Evolutionary conservation across 78 protist species (phyloP), one percentile per base, ranked within the genome.

Genomic region (Dictyostelium brefeldianum): DNA sequence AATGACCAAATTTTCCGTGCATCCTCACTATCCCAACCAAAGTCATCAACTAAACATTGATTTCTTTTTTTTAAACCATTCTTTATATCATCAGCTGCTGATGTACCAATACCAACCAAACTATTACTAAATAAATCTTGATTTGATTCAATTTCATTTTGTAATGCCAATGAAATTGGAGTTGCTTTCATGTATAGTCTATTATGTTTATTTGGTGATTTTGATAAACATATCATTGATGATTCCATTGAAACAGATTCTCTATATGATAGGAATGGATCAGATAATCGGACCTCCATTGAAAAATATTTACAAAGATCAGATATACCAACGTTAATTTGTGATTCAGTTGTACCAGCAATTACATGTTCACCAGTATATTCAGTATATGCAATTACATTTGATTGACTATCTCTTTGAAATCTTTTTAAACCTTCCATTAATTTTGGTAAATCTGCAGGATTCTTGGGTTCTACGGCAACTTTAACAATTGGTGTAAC

Each of bases 401-500:
- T 98, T 57, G 84, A 89, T 46, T 99, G 99, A 91, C 97, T 99
- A 11, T 98, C 94, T 98, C 97, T 98, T 93, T 98, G 47, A 25
- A 98, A 97, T 96, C 98, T 85, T 92, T 85, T 98, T 22, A 99
- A 97, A 81, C 99, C 99, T 74, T 99, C 99, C 53, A 98, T 99
- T 20, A 99, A 95, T 96, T 97, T 98, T 94, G 99, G 99, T 25
- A 97, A 96, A 85, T 97, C 98, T 54, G 94, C 50, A 54, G 99
- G 97, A 98, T 98, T 96, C 98, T 98, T 98, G 83, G 97, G 90
- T 96, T 96, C 98, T 43, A 99, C 99, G 89, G 99, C 99, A 25
- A 98, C 98, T 53, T 99, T 98, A 14, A 99, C 99, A 94, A 99
- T 99, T 31, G 99, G 99, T 17, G 99, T 94, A 75, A 98, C 99